Percentiles rank a stretch among this genome's conserved stretches.
Evolutionary conservation across 192 early-diverging fungal species (phyloP).

Genomic region (Geranomyces michiganensis): DNA sequence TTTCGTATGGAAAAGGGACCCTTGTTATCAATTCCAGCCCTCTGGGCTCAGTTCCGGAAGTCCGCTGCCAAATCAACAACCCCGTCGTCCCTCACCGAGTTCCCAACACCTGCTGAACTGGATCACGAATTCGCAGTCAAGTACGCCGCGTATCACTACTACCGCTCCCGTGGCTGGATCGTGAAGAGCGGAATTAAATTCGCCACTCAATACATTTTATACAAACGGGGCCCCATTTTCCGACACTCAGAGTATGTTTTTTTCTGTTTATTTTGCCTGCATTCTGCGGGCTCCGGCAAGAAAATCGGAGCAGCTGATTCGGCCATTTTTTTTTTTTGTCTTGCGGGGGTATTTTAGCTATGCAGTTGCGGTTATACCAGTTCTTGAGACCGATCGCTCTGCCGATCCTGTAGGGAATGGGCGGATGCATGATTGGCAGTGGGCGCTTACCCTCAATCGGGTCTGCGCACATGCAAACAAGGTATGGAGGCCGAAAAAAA

Average conservation of each 20-base stretch:
- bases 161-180: conserved; percentile 80
- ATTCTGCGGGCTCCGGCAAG: no score
- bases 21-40: no score
- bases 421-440: conserved; percentile 45
- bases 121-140: conserved; percentile 55
- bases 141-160: conserved; percentile 85
- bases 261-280: no score
- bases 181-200: conserved; percentile 84
- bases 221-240: conserved; percentile 59
- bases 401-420: not conserved
- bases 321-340: conserved; percentile 4
- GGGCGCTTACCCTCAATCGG: conserved; percentile 54
- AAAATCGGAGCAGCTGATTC: not conserved
- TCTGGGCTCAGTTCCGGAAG: no score
- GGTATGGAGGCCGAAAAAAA: conserved; percentile 30
- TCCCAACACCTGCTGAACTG: no score
- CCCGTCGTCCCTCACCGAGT: no score
- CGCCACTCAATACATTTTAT: conserved; percentile 75
- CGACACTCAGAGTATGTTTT: conserved; percentile 57
- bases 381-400: not conserved
- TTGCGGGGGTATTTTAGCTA: conserved; percentile 9
- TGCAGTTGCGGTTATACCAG: conserved; percentile 30
- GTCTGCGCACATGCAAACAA: conserved; percentile 64
- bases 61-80: no score
- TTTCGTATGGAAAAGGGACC: no score